These are phyloP conservation scores for Oryza officinalis DNA, from an alignment of 176 grass and related monocot genomes.

Conservation along the genomic window DNA sequence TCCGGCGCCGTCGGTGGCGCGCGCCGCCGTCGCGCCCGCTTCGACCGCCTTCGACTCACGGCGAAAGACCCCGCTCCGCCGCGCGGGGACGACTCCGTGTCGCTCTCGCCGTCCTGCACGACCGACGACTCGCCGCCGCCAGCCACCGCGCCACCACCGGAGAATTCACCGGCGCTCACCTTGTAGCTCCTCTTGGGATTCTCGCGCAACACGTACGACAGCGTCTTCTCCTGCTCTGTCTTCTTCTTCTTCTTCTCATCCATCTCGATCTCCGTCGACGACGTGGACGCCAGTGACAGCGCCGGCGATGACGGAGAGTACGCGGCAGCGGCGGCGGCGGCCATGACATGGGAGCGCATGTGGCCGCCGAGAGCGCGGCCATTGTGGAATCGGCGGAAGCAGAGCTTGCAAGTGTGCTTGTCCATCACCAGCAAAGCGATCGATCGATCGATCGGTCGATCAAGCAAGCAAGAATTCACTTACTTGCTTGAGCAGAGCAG, in stretches of 20 bases:
- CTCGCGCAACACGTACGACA: conserved; percentile 52
- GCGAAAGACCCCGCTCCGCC: conserved; percentile 12
- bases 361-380: conserved; percentile 88
- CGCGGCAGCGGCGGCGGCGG: conserved; percentile 11
- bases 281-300: conserved; percentile 44
- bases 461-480: conserved; percentile 20
- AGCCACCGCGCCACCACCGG: background rate
- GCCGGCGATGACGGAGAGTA: background rate
- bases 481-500: background rate
- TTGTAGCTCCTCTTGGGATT: conserved; percentile 56
- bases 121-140: conserved; percentile 43
- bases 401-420: conserved; percentile 85
- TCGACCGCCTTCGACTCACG: conserved; percentile 59
- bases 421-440: conserved; percentile 44
- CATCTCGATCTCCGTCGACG: conserved; percentile 47
- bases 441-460: background rate
- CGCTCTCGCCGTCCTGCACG: conserved; percentile 77
- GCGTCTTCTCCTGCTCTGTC: background rate
- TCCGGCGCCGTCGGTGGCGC: conserved; percentile 15
- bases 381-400: conserved; percentile 86
- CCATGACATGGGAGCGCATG: conserved; percentile 94
- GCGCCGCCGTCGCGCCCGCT: conserved; percentile 39
- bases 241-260: background rate
- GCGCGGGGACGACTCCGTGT: conserved; percentile 64
- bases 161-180: conserved; percentile 48